Evolutionary conservation across 192 early-diverging fungal genomes (phyloP).

Genomic region (Spizellomyces punctatus): DNA sequence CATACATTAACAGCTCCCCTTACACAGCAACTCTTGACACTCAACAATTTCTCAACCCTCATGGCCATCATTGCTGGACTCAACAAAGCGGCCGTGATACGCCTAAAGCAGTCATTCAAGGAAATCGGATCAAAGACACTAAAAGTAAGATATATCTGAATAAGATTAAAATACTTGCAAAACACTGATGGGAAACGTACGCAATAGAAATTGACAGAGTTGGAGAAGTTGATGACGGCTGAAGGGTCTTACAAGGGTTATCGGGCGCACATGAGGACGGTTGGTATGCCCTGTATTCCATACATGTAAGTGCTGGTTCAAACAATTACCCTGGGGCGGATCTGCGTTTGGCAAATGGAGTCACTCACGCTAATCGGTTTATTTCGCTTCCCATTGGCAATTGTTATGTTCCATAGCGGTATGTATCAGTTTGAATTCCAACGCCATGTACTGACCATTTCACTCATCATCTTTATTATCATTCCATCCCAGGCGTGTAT

Average conservation of each 20-base stretch:
- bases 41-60: slow-evolving; percentile 47
- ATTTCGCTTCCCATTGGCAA: no score
- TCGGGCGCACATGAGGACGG: slow-evolving; percentile 27
- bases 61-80: slow-evolving; percentile 50
- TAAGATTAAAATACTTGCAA: no score
- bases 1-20: slow-evolving; percentile 3
- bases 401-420: slow-evolving; percentile 5
- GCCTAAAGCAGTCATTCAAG: slow-evolving; percentile 38
- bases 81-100: slow-evolving; percentile 41
- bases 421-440: not conserved
- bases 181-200: slow-evolving; percentile 10
- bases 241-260: slow-evolving; percentile 40
- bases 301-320: slow-evolving; percentile 1
- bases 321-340: no score
- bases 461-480: not conserved
- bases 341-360: no score
- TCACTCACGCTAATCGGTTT: no score
- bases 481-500: slow-evolving; percentile 24
- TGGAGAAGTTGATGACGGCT: slow-evolving; percentile 43
- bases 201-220: slow-evolving; percentile 29
- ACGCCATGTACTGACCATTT: not conserved
- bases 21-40: slow-evolving; percentile 17
- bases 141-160: slow-evolving; percentile 3
- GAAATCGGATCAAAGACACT: slow-evolving; percentile 16
- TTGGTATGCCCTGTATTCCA: slow-evolving; percentile 37